Evolutionary conservation across 805 yeast species (phyloP), one percentile per base, ranked within the genome.

Genomic region (Starmera amethionina): DNA sequence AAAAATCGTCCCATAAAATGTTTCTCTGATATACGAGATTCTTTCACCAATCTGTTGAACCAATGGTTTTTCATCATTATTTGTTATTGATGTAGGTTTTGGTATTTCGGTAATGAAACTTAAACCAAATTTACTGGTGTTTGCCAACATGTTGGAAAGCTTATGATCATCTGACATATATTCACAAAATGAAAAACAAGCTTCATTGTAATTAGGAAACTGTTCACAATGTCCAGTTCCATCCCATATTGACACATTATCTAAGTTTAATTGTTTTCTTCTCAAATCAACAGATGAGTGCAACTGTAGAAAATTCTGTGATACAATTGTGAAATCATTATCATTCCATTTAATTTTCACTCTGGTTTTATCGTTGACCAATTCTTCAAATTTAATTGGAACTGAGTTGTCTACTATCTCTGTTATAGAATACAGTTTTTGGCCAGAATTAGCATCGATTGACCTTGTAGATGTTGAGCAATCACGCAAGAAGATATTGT

Each of bases 1-100:
- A 61, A 83, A 83, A 5, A 78, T 65, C 8, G 73, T 66, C 1
- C 90, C 93, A 51, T 82, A 82, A 49, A 83, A 79, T 0, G 93
- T 83, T 40, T 72, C 65, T 47, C 77, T 80, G 39, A 83, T 64
- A 50, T 82, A 82, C 0, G 89, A 90, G 39, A 82, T 73, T 43
- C 72, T 64, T 38, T 64, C 53, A 10, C 81, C 77, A 36, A 70
- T 72, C 52, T 42, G 51, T 55, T 62, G 74, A 48, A 62, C 71
- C 2, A 42, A 13, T 39, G 63, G 66, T 55, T 28, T 39, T 34
- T 35, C 49, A 15, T 50, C 56, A 11, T 58, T 56, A 30, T 51
- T 58, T 15, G 45, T 40, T 30, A 51, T 56, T 30, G 47, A 41
- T 19, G 52, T 56, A 16, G 18, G 18, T 1, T 70, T 65, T 2